Evolutionary conservation across 2,329 filamentous ascomycete species (phyloP).

Genomic region (Nemania sp.): DNA sequence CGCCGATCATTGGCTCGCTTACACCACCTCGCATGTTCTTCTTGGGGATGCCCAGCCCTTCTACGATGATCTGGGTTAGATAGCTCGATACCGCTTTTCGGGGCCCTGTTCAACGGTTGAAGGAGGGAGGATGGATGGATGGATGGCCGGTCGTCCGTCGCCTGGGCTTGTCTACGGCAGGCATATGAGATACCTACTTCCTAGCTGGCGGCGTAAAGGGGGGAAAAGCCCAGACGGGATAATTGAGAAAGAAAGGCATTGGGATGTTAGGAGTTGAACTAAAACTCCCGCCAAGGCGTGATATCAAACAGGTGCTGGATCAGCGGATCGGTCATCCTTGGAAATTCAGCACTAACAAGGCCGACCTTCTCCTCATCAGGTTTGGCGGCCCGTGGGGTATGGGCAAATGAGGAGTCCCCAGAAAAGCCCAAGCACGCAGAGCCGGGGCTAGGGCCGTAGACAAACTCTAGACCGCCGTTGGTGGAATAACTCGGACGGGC

Average conservation of each 20-base stretch:
- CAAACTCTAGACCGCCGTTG: constrained; percentile 18
- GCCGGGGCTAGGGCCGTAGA: constrained; percentile 6
- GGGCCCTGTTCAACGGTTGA: no score
- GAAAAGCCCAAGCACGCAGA: constrained; percentile 3
- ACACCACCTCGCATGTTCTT: not conserved
- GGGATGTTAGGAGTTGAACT: not conserved
- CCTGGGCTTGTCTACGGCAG: no score
- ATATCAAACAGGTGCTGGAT: not conserved
- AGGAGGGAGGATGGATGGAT: no score
- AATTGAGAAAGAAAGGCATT: constrained; percentile 4
- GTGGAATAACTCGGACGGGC: constrained; percentile 24
- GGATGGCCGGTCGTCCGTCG: no score
- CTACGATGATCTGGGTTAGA: constrained; percentile 5
- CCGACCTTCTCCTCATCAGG: constrained; percentile 19
- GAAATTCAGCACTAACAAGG: constrained; percentile 10
- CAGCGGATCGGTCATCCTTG: constrained; percentile 2
- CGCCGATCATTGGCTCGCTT: constrained; percentile 29
- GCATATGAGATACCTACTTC: not conserved
- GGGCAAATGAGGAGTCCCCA: constrained; percentile 9
- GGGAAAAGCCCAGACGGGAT: constrained; percentile 3
- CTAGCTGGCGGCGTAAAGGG: not conserved
- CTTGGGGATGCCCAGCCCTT: constrained; percentile 3
- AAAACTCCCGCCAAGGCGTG: constrained; percentile 6
- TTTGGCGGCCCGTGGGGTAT: constrained; percentile 24
- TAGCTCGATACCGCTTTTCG: not conserved